Base-by-base conservation (phyloP, 495 filamentous ascomycete species). In the Aspergillus campestris region DNA sequence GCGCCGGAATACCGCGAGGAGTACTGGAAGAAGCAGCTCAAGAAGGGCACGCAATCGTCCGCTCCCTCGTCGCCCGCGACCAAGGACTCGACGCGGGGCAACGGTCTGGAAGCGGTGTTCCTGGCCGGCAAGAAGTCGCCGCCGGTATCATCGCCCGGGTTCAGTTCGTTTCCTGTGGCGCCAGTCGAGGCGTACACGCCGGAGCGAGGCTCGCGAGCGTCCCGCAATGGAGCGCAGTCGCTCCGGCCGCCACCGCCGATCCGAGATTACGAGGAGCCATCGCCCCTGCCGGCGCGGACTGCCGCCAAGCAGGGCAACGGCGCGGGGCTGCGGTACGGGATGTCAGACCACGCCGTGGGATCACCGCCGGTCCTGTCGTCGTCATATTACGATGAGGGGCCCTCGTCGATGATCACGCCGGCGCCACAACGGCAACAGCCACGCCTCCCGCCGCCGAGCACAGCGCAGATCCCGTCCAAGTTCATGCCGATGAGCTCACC, bases 401-500 rank as follows among this genome's bases (percentile, higher is more conserved):
- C 67, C n/a, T 66, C 69, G 1, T 73, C 73, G 3, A 75, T 95
- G 67, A 81, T 87, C 46, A 96, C 90, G 0, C 90, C 91, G 12
- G 87, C 89, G 3, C 88, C 90, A 6, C 81, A 82, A 47, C 79
- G 87, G 28, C 83, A 91, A 40, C 83, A 91, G 49, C 89, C 87
- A 27, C 78, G 78, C 34, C 80, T 95, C 28, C 88, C 86, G 2
- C 89, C 90, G 13, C 92, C 92, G 0, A 91, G 84, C 56, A 95
- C 92, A 0, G 80, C 84, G 6, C 87, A 92, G 55, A 75, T 90
- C 34, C 94, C 94, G 3, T 94, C 88, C 54, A 88, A 91, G 59
- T 92, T 90, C 66, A 89, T 96, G 80, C 87, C 89, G 12, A 89
- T 91, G 58, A 91, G 85, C 59, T 94, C 86, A 14, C 92, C 92